Evolutionary conservation across 73 alveolate genomes (phyloP).

Genomic region (Diophrys sp.): DNA sequence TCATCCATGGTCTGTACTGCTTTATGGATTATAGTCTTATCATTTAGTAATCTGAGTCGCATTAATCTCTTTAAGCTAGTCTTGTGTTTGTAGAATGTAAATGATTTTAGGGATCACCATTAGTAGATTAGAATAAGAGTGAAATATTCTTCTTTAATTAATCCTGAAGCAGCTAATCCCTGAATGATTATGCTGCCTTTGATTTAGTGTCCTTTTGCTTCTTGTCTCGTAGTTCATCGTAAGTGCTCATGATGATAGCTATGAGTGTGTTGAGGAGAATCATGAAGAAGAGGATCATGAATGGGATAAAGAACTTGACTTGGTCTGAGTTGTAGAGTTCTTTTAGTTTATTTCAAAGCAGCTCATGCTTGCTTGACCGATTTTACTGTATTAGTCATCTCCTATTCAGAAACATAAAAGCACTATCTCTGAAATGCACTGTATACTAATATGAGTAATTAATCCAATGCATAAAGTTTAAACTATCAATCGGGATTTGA

Average conservation of each 20-base stretch:
- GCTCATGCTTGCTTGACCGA: constrained; percentile 3
- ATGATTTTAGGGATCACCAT: not conserved
- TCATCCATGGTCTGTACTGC: constrained; percentile 52
- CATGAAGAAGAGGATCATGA: constrained; percentile 31
- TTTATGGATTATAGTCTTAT: constrained; percentile 40
- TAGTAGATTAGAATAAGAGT: not conserved
- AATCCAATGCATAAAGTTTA: constrained; percentile 21
- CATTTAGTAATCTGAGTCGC: not conserved
- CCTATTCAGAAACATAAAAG: not conserved
- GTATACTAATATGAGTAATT: constrained; percentile 6
- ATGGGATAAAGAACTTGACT: constrained; percentile 11
- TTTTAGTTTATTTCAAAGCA: not conserved
- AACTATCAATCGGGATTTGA: constrained; percentile 32
- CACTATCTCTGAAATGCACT: constrained; percentile 15
- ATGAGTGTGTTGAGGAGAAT: constrained; percentile 37
- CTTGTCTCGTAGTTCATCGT: constrained; percentile 42
- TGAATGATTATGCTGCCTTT: constrained; percentile 53
- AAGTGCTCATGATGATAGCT: constrained; percentile 65
- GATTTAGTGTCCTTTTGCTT: constrained; percentile 56
- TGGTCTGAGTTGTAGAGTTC: not conserved
- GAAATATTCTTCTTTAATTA: not conserved
- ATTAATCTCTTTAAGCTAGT: not conserved
- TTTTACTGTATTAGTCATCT: not conserved
- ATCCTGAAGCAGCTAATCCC: not conserved
- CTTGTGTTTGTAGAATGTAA: not conserved